Conservation (phyloP, 768 basidiomycete species). For the Leccinum rimulosum region DNA sequence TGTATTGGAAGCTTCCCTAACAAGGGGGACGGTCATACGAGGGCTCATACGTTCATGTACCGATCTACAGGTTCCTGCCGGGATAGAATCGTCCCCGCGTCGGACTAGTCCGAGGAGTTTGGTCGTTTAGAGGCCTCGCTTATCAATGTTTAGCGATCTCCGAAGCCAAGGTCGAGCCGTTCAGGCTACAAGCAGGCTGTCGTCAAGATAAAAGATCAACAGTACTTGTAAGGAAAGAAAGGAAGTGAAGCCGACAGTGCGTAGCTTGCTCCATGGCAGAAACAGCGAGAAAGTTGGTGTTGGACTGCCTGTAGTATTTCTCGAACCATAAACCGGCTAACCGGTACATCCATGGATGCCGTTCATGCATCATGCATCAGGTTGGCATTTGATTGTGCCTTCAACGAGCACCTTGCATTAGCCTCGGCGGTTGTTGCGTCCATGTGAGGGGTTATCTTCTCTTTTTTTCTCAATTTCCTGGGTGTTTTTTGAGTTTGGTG, state of each 20-base stretch:
- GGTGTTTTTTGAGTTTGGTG: constrained; percentile 9
- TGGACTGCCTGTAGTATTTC: neutral
- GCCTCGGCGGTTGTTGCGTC: constrained; percentile 1
- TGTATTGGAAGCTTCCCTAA: constrained; percentile 3
- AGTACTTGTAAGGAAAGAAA: neutral
- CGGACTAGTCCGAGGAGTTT: constrained; percentile 22
- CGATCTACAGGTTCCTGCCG: neutral
- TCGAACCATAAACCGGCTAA: neutral
- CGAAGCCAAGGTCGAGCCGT: neutral
- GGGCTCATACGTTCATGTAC: neutral
- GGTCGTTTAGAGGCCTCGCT: neutral
- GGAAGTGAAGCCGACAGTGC: neutral
- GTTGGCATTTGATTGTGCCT: neutral
- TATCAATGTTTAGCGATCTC: neutral
- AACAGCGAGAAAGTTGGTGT: neutral
- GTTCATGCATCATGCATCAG: neutral
- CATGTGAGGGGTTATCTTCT: constrained; percentile 3
- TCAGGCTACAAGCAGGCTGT: neutral
- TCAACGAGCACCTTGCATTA: neutral
- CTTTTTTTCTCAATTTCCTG: constrained; percentile 3
- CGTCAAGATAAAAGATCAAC: neutral
- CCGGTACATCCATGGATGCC: neutral
- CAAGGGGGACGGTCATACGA: neutral
- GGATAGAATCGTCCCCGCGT: neutral
- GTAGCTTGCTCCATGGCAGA: neutral